Percentiles rank a stretch among this genome's conserved stretches.
These are phyloP conservation scores for Dendrobium chrysotoxum DNA, from an alignment of 106 monocot species.

Conservation along the genomic window DNA sequence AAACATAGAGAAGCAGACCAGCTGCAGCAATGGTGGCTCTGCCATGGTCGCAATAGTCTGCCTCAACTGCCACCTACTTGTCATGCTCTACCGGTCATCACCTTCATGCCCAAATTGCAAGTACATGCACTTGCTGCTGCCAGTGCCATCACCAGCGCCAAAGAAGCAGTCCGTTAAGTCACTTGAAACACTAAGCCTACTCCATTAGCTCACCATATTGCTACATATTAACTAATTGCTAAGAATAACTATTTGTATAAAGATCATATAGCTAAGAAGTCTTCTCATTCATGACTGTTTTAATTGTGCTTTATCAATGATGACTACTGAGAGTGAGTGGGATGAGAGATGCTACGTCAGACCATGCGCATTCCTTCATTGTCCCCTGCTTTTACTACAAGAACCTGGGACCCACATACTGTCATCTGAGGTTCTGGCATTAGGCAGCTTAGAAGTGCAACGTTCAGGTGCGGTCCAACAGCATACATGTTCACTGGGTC, in stretches of 20 bases:
- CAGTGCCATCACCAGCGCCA: slow-evolving; percentile 4
- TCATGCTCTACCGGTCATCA: slow-evolving; percentile 78
- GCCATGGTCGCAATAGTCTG: slow-evolving; percentile 71
- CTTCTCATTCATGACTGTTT: not conserved
- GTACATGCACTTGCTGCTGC: slow-evolving; percentile 54
- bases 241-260: not conserved
- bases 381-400: not conserved
- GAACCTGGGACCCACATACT: not conserved
- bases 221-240: not conserved
- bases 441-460: not conserved
- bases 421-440: not conserved
- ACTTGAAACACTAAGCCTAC: slow-evolving; percentile 75
- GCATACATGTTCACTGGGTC: not conserved
- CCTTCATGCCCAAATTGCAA: slow-evolving; percentile 97
- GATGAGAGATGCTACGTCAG: not conserved
- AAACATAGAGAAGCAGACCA: not conserved
- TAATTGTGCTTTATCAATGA: not conserved
- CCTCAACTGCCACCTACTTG: slow-evolving; percentile 83
- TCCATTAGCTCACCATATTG: slow-evolving; percentile 29
- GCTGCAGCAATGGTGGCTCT: not conserved
- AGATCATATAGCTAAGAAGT: not conserved
- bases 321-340: not conserved
- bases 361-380: not conserved
- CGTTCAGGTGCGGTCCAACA: not conserved
- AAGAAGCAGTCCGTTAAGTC: slow-evolving; percentile 26